Evolutionary conservation across 2,329 filamentous ascomycete genomes (phyloP).

Genomic region (Fusarium agapanthi): DNA sequence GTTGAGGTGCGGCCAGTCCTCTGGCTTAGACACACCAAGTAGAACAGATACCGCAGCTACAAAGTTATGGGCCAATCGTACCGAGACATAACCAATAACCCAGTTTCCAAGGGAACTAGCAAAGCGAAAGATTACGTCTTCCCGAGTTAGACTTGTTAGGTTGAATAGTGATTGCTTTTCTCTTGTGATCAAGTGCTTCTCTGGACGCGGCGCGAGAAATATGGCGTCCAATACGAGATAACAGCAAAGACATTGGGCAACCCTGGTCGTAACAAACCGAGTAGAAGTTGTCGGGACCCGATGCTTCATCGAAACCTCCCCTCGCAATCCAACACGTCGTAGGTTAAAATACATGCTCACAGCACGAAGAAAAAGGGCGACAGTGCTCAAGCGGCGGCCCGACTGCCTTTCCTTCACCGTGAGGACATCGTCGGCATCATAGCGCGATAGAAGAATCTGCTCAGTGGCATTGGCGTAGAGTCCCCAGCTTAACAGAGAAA

Average conservation of each 20-base stretch:
- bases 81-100: neutral
- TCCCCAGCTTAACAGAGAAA: neutral
- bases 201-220: neutral
- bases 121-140: neutral
- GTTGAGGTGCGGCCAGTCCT: constrained; percentile 7
- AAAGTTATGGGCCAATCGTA: neutral
- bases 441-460: neutral
- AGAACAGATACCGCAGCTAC: neutral
- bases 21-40: neutral
- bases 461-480: neutral
- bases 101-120: neutral
- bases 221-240: neutral
- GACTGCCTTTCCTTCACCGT: accelerated
- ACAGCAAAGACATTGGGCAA: neutral
- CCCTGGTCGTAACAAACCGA: neutral
- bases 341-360: neutral
- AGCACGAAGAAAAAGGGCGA: neutral
- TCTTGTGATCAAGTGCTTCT: neutral
- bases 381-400: accelerated
- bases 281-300: neutral
- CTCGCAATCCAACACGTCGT: neutral
- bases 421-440: neutral
- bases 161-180: neutral
- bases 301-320: neutral
- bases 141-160: accelerated